These are phyloP conservation scores for Solanum pimpinellifolium DNA, from an alignment of 257 asterid genomes.

Conservation along the genomic window DNA sequence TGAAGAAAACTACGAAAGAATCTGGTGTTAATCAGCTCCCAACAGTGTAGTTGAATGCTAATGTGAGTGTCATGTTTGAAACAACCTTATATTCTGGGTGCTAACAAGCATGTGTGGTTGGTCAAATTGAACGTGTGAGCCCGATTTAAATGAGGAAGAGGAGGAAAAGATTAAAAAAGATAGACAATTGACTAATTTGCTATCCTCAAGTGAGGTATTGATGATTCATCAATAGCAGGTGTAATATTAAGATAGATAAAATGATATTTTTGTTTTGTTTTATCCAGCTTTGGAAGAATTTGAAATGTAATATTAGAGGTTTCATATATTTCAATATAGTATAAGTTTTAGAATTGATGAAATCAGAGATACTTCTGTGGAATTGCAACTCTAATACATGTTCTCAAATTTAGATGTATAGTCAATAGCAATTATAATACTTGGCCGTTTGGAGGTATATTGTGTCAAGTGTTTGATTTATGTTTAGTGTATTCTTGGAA, in stretches of 20 bases:
- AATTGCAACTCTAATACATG: background rate
- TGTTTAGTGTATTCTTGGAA: no score
- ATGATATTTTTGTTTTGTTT: background rate
- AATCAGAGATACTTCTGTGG: background rate
- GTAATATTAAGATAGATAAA: background rate
- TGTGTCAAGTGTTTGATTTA: no score
- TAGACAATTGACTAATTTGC: background rate
- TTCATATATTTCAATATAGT: background rate
- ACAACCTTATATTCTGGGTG: background rate
- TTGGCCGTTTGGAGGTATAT: no score
- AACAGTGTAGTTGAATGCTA: no score
- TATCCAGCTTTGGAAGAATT: background rate
- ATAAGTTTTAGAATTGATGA: background rate
- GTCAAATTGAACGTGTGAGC: background rate
- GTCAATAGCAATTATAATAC: no score
- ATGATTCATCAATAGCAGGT: background rate
- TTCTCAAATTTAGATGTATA: background rate
- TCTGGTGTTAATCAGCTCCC: no score
- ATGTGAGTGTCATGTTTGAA: background rate
- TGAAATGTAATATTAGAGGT: background rate
- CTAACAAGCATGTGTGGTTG: background rate
- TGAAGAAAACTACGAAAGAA: background rate
- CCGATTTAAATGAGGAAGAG: background rate
- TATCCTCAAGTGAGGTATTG: background rate
- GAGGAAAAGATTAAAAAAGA: background rate